Conservation (phyloP, 140 eudicot genomes). For the Stevia rebaudiana region DNA sequence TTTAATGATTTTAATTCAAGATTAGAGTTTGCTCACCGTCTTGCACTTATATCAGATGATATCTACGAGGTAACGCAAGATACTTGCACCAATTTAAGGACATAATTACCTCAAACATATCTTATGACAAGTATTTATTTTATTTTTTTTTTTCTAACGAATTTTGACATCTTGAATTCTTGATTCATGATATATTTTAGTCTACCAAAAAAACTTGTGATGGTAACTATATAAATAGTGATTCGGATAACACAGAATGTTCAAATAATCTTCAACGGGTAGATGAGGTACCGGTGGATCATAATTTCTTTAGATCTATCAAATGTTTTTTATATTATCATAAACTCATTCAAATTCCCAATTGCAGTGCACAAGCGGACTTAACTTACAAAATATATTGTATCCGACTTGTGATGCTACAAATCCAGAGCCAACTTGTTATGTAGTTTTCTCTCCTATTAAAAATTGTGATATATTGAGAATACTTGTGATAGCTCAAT, state of each 20-base stretch:
- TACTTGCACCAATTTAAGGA: no score
- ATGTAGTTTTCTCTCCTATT: slow-evolving; percentile 10
- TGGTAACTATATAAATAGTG: no score
- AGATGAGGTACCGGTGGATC: slow-evolving; percentile 18
- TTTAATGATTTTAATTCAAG: slow-evolving; percentile 29
- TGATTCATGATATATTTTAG: no score
- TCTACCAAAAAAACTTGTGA: no score
- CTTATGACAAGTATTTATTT: no score
- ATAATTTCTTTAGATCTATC: background rate
- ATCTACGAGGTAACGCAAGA: slow-evolving; percentile 8
- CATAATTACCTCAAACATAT: no score
- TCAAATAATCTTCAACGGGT: no score
- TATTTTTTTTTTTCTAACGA: no score
- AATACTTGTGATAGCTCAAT: background rate
- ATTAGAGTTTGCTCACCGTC: slow-evolving; percentile 34
- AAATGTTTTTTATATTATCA: background rate
- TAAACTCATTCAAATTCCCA: background rate
- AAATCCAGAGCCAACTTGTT: slow-evolving; percentile 21
- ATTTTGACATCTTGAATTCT: no score
- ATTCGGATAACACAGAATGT: no score
- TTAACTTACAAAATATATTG: slow-evolving; percentile 24
- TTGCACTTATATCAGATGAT: slow-evolving; percentile 38
- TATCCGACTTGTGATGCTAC: slow-evolving; percentile 22
- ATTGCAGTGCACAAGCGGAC: slow-evolving; percentile 24
- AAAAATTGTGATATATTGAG: no score